Evolutionary conservation across 148 eudicot species (phyloP), one percentile per base, ranked within the genome.

Genomic region (Chenopodium berlandieri): DNA sequence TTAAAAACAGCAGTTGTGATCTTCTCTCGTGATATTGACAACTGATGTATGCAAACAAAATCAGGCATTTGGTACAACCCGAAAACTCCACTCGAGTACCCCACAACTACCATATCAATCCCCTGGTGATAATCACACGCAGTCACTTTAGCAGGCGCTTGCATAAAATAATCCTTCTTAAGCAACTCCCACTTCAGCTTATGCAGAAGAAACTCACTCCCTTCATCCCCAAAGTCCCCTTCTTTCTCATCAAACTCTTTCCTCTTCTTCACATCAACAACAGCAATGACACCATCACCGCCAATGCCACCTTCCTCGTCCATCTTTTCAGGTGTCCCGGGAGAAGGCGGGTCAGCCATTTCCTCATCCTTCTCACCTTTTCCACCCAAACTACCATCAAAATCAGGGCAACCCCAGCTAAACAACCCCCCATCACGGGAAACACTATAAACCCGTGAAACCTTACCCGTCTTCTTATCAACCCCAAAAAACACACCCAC

Each of bases 61-160:
- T 94, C 97, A 2, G 99, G 99, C 99, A 96, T 92, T 82, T 94
- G 97, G 80, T 96, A 96, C 74, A 94, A 85, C 34, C 93, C 99
- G 84, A 96, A 96, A n/a, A 88, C 95, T 7, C 99, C 99, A 88
- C 86, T 90, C 0, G 99, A 96, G 80, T 91, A 92, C 79, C 98
- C 99, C 73, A 96, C 92, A 14, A 94, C 97, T 68, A 88, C 88
- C 73, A 94, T 90, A 85, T 94, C 92, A 78, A 91, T 89, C 48
- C 94, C 97, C 71, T 78, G 85, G 73, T 94, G 98, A 83, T 91
- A 94, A 89, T 91, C 92, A 73, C 99, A 94, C 0, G 97, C 80
- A 1, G 94, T 83, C 80, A 96, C 85, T 84, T 90, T 96, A 1
- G 97, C 93, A 4, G 95, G 93, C 9, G 98, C 91, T 86, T 96